Evolutionary conservation across 306 rosid genomes (phyloP), one percentile per base, ranked within the genome.

Genomic region (Vachellia pachyceras): DNA sequence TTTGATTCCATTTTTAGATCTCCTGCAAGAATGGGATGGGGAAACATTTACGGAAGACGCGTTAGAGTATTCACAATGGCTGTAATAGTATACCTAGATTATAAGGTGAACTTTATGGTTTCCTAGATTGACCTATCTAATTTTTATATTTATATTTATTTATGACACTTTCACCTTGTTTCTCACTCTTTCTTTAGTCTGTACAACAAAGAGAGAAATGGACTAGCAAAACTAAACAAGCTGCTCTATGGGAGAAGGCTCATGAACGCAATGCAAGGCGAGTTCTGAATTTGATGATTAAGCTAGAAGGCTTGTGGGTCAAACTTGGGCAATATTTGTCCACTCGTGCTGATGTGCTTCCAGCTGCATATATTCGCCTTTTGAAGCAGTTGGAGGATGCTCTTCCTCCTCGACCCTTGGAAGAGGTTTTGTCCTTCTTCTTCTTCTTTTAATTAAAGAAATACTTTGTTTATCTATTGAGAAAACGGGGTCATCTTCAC

Each of bases 291-390:
- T 80, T 96, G 90, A 92, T 96, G 44, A 77, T 93, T 77, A 91
- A 90, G 88, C 83, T 96, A 89, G 99, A 93, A 88, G 98, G 99
- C 78, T 80, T 96, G 92, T 96, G 99, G 99, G 98, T 96, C 82
- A 96, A 96, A 85, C 90, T 96, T 70, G 99, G 99, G 78, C 99
- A 96, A 85, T 96, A 94, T 85, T 79, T 96, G 84, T 96, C 99
- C 68, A 94, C 99, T 15, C 92, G 98, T 45, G 99, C 99, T 52
- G 99, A 96, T 90, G 99, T 96, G 79, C 96, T 96, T 71, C 99
- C 99, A 22, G 83, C 86, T 49, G 92, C 97, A 75, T 96, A 96
- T 80, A 94, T 90, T 71, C 74, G 79, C 40, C 89, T 88, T 84
- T 90, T 96, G 89, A 92, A 63, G 90, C 98, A 92, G 86, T 88